Evolutionary conservation across 2,329 filamentous ascomycete species (phyloP).

Genomic region (Aspergillus flavus): DNA sequence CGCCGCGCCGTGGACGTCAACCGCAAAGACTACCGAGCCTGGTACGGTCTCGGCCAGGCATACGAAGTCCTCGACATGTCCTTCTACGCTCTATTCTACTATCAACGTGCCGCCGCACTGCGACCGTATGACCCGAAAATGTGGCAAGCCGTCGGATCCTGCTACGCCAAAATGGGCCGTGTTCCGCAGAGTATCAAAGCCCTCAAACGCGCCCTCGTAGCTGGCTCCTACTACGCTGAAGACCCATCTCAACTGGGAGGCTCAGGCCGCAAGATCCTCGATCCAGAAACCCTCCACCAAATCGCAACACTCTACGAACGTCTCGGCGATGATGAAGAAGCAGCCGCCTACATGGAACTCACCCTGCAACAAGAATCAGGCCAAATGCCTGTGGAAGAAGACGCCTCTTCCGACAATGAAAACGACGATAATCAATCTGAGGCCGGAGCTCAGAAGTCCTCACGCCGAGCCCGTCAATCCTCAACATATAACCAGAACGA

Average conservation of each 20-base stretch:
- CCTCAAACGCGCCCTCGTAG: slow-evolving; percentile 86
- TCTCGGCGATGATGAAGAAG: slow-evolving; percentile 74
- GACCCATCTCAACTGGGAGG: slow-evolving; percentile 27
- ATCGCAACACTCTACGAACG: slow-evolving; percentile 89
- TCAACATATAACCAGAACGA: slow-evolving; percentile 34
- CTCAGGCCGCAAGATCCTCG: slow-evolving; percentile 62
- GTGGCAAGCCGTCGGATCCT: slow-evolving; percentile 95
- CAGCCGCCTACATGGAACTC: slow-evolving; percentile 93
- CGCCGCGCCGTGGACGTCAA: slow-evolving; percentile 94
- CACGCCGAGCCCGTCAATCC: slow-evolving; percentile 30
- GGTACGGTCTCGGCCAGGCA: slow-evolving; percentile 95
- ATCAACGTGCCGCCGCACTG: slow-evolving; percentile 89
- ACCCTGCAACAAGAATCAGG: slow-evolving; percentile 91
- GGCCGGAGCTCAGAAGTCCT: slow-evolving; percentile 36
- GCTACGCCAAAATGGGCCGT: slow-evolving; percentile 85
- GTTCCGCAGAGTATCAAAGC: slow-evolving; percentile 91
- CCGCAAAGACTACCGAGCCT: slow-evolving; percentile 92
- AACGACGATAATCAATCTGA: slow-evolving; percentile 35
- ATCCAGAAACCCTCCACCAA: slow-evolving; percentile 86
- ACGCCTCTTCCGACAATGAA: slow-evolving; percentile 35
- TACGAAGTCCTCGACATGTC: slow-evolving; percentile 99
- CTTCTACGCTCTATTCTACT: slow-evolving; percentile 95
- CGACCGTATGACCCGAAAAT: slow-evolving; percentile 98
- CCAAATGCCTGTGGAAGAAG: slow-evolving; percentile 44
- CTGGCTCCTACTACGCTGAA: slow-evolving; percentile 76